phyloP scores from a whole-genome alignment of 495 filamentous ascomycete species.

The Hypoxylon lenormandii region DNA sequence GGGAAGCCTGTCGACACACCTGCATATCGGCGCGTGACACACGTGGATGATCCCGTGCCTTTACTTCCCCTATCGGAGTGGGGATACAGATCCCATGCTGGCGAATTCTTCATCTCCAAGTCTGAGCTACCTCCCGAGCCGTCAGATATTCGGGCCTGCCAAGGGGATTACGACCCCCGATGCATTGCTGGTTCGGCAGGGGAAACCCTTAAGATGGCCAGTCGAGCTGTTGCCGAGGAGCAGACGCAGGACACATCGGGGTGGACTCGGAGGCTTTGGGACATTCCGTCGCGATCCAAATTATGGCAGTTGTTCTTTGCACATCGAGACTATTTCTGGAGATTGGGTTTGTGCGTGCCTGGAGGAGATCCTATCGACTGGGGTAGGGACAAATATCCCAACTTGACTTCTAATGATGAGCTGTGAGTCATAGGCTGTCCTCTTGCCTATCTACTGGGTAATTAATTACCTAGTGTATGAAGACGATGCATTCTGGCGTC shows the following conservation, averaged over 20 bases:
- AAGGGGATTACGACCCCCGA: slow-evolving; percentile 73
- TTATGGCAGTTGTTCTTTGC: slow-evolving; percentile 94
- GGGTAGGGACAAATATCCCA: slow-evolving; percentile 62
- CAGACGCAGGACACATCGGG: slow-evolving; percentile 34
- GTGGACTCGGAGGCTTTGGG: slow-evolving; percentile 36
- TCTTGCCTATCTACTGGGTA: neutral
- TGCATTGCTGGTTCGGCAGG: slow-evolving; percentile 74
- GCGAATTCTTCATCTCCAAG: slow-evolving; percentile 87
- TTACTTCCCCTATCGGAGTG: slow-evolving; percentile 85
- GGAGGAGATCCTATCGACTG: slow-evolving; percentile 79
- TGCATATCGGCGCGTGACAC: slow-evolving; percentile 83
- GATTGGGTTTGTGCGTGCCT: slow-evolving; percentile 88
- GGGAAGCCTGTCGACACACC: slow-evolving; percentile 44
- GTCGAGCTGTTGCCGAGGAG: slow-evolving; percentile 32
- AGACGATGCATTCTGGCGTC: slow-evolving; percentile 14
- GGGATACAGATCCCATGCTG: slow-evolving; percentile 86
- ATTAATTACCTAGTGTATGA: neutral
- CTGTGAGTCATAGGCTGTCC: slow-evolving; percentile 37
- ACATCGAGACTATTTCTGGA: slow-evolving; percentile 96
- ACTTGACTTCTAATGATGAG: slow-evolving; percentile 43
- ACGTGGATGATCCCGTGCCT: slow-evolving; percentile 87
- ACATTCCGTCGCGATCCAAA: slow-evolving; percentile 73
- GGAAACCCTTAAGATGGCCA: slow-evolving; percentile 42
- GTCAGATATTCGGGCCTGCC: slow-evolving; percentile 76
- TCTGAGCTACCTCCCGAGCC: slow-evolving; percentile 71